Conservation (phyloP, 2,329 filamentous ascomycete genomes). For the Dactylellina cionopaga region DNA sequence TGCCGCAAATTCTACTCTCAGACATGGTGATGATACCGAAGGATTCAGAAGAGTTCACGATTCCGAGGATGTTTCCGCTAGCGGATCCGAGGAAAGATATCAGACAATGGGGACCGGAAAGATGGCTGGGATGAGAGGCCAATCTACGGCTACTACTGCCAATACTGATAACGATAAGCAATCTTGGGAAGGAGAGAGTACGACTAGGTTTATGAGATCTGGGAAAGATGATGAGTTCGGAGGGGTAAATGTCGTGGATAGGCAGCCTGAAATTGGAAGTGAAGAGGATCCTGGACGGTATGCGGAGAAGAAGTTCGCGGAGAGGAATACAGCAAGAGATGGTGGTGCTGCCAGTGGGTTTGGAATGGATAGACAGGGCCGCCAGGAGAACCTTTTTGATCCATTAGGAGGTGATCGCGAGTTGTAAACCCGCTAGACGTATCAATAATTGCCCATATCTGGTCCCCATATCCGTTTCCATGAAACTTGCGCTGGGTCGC, state of each 20-base stretch:
- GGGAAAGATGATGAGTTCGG: slow-evolving; percentile 16
- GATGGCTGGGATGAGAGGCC: slow-evolving; percentile 4
- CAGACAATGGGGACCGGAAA: not conserved
- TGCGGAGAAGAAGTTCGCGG: slow-evolving; percentile 47
- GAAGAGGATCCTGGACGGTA: slow-evolving; percentile 53
- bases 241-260: slow-evolving; percentile 46
- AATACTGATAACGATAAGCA: not conserved
- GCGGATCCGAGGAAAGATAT: slow-evolving; percentile 2
- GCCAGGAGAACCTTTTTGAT: slow-evolving; percentile 24
- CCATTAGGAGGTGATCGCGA: slow-evolving; percentile 3
- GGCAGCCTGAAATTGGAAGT: slow-evolving; percentile 50
- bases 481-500: not conserved
- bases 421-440: too few species aligned
- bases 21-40: slow-evolving; percentile 39
- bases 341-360: slow-evolving; percentile 12
- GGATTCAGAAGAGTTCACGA: slow-evolving; percentile 38
- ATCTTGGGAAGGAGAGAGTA: too few species aligned
- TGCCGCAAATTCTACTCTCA: slow-evolving; percentile 43
- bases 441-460: not conserved
- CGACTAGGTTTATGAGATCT: not conserved
- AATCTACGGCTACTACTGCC: not conserved
- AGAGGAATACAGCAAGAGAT: slow-evolving; percentile 14
- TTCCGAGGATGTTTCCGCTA: not conserved
- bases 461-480: not conserved
- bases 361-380: not conserved